These are phyloP conservation scores for Aspergillus conjunctus DNA, from an alignment of 495 filamentous ascomycete genomes.

Conservation along the genomic window DNA sequence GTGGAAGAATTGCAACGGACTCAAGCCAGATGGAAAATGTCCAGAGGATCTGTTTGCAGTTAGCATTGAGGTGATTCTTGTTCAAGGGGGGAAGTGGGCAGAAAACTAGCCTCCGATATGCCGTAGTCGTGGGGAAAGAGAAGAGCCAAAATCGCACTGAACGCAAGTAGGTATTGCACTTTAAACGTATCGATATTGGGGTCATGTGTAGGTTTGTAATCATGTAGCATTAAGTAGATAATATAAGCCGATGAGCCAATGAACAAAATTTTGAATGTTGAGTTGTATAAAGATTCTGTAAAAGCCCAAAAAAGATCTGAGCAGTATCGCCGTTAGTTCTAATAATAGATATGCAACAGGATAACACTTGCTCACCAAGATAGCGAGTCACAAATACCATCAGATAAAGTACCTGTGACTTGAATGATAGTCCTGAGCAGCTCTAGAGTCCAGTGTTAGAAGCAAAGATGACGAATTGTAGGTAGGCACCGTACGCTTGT, in stretches of 20 bases:
- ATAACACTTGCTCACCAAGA: slow-evolving; percentile 59
- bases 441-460: slow-evolving; percentile 58
- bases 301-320: slow-evolving; percentile 88
- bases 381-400: slow-evolving; percentile 93
- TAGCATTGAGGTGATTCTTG: slow-evolving; percentile 4
- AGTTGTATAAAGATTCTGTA: slow-evolving; percentile 79
- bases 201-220: slow-evolving; percentile 95
- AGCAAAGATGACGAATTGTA: neutral
- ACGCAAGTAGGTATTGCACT: slow-evolving; percentile 85
- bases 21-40: slow-evolving; percentile 98
- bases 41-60: slow-evolving; percentile 74
- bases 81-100: neutral
- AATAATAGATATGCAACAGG: slow-evolving; percentile 10
- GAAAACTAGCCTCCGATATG: slow-evolving; percentile 54
- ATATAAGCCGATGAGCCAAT: slow-evolving; percentile 86
- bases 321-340: slow-evolving; percentile 1
- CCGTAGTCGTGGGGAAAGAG: slow-evolving; percentile 84
- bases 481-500: slow-evolving; percentile 65
- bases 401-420: slow-evolving; percentile 92
- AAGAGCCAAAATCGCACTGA: slow-evolving; percentile 74
- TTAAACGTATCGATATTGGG: slow-evolving; percentile 96
- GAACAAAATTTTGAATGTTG: slow-evolving; percentile 94
- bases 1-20: slow-evolving; percentile 91
- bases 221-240: slow-evolving; percentile 93
- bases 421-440: slow-evolving; percentile 96